A percentile compares a stretch with the other conserved stretches of the same genome.
Conservation (phyloP, 2,329 filamentous ascomycete species). For the Calycina marina region DNA sequence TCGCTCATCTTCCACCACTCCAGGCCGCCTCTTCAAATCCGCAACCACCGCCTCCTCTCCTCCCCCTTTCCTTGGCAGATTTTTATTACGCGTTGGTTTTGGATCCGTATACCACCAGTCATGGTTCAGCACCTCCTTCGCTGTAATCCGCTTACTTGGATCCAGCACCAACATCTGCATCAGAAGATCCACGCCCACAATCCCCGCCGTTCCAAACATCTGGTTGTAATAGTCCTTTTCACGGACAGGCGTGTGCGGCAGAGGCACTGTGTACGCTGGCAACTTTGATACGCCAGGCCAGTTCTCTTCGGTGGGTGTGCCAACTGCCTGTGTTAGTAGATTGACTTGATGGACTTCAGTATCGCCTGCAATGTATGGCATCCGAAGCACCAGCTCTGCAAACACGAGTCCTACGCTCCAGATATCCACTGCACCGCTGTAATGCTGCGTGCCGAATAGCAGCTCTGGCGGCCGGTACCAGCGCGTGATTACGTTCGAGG, state of each 20-base stretch:
- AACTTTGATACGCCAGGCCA: slow-evolving; percentile 85
- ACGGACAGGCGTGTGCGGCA: slow-evolving; percentile 38
- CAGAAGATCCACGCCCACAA: slow-evolving; percentile 74
- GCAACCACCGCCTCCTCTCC: slow-evolving; percentile 64
- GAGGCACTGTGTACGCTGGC: slow-evolving; percentile 62
- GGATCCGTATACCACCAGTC: slow-evolving; percentile 78
- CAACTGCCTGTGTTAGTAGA: slow-evolving; percentile 72
- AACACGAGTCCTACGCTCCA: slow-evolving; percentile 93
- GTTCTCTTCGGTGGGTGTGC: slow-evolving; percentile 83
- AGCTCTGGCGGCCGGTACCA: slow-evolving; percentile 96
- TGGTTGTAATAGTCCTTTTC: slow-evolving; percentile 58
- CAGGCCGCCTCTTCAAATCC: slow-evolving; percentile 47
- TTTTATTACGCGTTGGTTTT: slow-evolving; percentile 64
- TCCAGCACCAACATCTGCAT: slow-evolving; percentile 76
- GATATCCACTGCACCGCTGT: slow-evolving; percentile 80
- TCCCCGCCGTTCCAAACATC: slow-evolving; percentile 67
- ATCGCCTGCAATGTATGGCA: slow-evolving; percentile 70
- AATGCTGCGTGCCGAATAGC: slow-evolving; percentile 78
- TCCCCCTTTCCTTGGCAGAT: slow-evolving; percentile 64
- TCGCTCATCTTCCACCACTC: slow-evolving; percentile 53
- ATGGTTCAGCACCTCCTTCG: slow-evolving; percentile 64
- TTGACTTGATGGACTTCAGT: slow-evolving; percentile 77
- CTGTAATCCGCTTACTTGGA: slow-evolving; percentile 70
- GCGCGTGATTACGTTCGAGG: slow-evolving; percentile 83
- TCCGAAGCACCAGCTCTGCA: slow-evolving; percentile 72